phyloP scores from a whole-genome alignment of 192 early-diverging fungal genomes.

The Chytriomyces hyalinus region DNA sequence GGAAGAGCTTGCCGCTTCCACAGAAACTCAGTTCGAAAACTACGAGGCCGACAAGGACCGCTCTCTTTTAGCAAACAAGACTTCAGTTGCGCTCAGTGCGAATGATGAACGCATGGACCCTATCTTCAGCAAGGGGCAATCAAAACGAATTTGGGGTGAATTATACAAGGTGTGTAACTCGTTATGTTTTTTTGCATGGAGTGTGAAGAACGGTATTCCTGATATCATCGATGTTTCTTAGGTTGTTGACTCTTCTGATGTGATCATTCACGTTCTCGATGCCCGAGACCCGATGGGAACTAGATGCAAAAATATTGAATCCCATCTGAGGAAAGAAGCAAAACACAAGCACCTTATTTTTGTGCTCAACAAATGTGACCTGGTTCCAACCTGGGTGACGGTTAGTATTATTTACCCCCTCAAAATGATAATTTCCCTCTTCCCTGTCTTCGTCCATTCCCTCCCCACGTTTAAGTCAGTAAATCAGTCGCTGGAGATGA shows the following conservation, averaged over 20 bases:
- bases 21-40: conserved; percentile 59
- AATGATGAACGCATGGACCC: conserved; percentile 81
- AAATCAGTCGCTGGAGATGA: conserved; percentile 34
- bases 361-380: conserved; percentile 97
- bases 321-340: conserved; percentile 88
- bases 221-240: conserved; percentile 8
- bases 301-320: conserved; percentile 90
- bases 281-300: conserved; percentile 98
- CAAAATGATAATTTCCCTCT: not conserved
- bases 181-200: not conserved
- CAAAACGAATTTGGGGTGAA: conserved; percentile 98
- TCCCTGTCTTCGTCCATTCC: conserved; percentile 10
- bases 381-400: conserved; percentile 99
- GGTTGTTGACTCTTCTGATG: conserved; percentile 94
- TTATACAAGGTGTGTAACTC: conserved; percentile 78
- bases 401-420: conserved; percentile 50
- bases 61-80: conserved; percentile 74
- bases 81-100: conserved; percentile 34
- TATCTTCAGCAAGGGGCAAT: conserved; percentile 91
- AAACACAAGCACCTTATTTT: conserved; percentile 96
- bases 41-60: conserved; percentile 68
- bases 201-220: conserved; percentile 5
- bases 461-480: conserved; percentile 65
- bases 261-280: conserved; percentile 94
- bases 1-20: conserved; percentile 78